These are phyloP conservation scores for Hibiscus tridactylites DNA, from an alignment of 345 rosid species.

Conservation along the genomic window DNA sequence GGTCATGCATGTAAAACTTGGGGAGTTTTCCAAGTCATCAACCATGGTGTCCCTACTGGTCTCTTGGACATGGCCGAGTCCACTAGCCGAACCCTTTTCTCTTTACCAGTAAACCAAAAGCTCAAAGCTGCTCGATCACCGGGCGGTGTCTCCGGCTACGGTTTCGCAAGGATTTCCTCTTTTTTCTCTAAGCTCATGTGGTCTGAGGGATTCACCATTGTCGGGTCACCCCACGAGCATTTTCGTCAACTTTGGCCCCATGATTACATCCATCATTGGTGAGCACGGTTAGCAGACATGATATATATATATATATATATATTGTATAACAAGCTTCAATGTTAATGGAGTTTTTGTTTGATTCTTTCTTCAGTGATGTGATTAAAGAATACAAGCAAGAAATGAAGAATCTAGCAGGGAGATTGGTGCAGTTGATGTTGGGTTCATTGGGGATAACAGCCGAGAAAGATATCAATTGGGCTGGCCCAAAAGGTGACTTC, in stretches of 20 bases:
- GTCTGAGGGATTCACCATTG: constrained; percentile 93
- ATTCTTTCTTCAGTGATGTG: constrained; percentile 30
- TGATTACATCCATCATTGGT: constrained; percentile 59
- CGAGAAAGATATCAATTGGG: constrained; percentile 53
- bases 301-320: no score
- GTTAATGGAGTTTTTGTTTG: background rate
- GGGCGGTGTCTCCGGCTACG: constrained; percentile 73
- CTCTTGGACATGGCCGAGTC: constrained; percentile 43
- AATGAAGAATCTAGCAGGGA: constrained; percentile 59
- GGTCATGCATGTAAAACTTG: constrained; percentile 68
- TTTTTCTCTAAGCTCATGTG: constrained; percentile 86
- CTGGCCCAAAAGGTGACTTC: constrained; percentile 37
- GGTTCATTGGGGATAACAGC: constrained; percentile 52
- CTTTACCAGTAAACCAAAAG: constrained; percentile 50
- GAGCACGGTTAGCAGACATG: constrained; percentile 3
- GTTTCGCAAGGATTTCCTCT: constrained; percentile 62
- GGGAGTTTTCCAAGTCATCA: constrained; percentile 69
- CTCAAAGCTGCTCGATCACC: constrained; percentile 61
- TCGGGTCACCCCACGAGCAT: constrained; percentile 69
- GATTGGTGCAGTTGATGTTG: constrained; percentile 55
- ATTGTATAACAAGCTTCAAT: background rate
- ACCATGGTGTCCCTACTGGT: constrained; percentile 55
- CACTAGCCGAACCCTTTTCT: constrained; percentile 40
- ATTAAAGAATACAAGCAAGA: constrained; percentile 49
- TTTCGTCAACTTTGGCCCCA: constrained; percentile 81